These are phyloP conservation scores for Hymenoscyphus linearis DNA, from an alignment of 2,329 filamentous ascomycete genomes.

Conservation along the genomic window DNA sequence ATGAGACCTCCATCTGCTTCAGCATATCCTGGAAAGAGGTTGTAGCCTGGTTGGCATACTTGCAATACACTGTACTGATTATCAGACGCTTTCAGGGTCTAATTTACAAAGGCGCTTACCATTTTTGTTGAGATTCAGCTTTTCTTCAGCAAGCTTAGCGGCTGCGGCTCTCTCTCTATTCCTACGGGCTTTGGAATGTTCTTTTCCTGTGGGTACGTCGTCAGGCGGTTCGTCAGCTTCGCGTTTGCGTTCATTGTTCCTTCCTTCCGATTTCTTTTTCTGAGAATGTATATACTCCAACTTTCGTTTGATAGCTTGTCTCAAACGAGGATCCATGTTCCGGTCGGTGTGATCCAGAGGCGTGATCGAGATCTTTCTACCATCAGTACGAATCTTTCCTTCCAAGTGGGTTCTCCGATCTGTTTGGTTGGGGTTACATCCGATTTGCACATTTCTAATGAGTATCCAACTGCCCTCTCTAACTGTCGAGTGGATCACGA, in stretches of 20 bases:
- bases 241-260: constrained; percentile 29
- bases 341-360: constrained; percentile 41
- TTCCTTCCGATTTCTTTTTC: constrained; percentile 37
- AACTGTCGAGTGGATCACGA: constrained; percentile 48
- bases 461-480: constrained; percentile 55
- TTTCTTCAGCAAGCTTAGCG: constrained; percentile 29
- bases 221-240: constrained; percentile 24
- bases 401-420: constrained; percentile 53
- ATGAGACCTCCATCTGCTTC: constrained; percentile 41
- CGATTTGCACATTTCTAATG: constrained; percentile 69
- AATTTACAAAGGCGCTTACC: constrained; percentile 30
- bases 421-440: constrained; percentile 10
- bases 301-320: constrained; percentile 58
- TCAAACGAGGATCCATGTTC: constrained; percentile 44
- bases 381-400: constrained; percentile 64
- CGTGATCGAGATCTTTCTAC: constrained; percentile 52
- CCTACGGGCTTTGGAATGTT: constrained; percentile 23
- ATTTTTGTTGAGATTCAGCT: constrained; percentile 28
- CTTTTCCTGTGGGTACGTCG: constrained; percentile 8
- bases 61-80: constrained; percentile 39
- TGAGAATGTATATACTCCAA: constrained; percentile 37
- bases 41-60: constrained; percentile 36
- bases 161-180: constrained; percentile 28
- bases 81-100: neutral
- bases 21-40: constrained; percentile 20